Evolutionary conservation across 805 yeast genomes (phyloP).

Genomic region (Scheffersomyces lignosus): DNA sequence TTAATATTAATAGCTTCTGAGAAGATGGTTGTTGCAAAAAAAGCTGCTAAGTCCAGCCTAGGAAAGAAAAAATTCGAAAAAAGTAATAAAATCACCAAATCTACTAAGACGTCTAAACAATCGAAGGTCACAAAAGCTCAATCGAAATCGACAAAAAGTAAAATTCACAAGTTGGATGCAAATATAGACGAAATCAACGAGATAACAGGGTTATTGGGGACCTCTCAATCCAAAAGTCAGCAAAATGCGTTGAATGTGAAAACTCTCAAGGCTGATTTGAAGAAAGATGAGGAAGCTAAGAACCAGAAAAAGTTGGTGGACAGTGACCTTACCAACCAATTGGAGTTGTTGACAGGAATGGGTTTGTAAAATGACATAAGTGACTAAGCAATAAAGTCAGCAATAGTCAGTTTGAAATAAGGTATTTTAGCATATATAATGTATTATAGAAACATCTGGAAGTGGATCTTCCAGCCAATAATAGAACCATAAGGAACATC

Average conservation of each 20-base stretch:
- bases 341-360: constrained; percentile 50
- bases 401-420: no score
- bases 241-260: constrained; percentile 36
- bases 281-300: constrained; percentile 33
- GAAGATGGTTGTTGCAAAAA: no score
- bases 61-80: constrained; percentile 1
- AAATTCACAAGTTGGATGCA: constrained; percentile 36
- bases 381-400: no score
- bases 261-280: constrained; percentile 36
- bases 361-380: constrained; percentile 23
- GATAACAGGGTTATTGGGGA: constrained; percentile 14
- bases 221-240: constrained; percentile 12
- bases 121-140: constrained; percentile 11
- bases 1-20: no score
- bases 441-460: no score
- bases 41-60: no score
- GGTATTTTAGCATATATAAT: no score
- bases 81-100: constrained; percentile 10
- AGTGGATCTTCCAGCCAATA: no score
- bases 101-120: constrained; percentile 8
- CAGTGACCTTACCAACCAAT: constrained; percentile 44
- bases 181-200: constrained; percentile 24
- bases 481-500: no score
- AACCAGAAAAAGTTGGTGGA: constrained; percentile 33
- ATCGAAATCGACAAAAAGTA: constrained; percentile 31